These are phyloP conservation scores for Gyrodon tennesseensis DNA, from an alignment of 1,284 basidiomycete species.

Conservation along the genomic window DNA sequence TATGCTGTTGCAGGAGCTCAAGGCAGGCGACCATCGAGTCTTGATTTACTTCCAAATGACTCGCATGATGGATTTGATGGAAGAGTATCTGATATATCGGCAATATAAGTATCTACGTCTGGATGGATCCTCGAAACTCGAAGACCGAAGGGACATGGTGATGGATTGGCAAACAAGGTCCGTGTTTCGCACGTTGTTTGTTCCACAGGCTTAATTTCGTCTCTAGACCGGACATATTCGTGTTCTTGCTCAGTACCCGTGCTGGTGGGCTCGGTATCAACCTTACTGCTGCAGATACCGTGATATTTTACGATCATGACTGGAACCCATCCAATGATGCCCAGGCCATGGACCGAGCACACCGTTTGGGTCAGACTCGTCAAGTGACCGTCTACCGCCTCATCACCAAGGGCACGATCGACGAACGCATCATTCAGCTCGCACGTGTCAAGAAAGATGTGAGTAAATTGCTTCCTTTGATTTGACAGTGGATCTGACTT, in stretches of 20 bases:
- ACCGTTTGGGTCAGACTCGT: slow-evolving; percentile 97
- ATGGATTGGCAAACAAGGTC: slow-evolving; percentile 99
- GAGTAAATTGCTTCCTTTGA: slow-evolving; percentile 38
- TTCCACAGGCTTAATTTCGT: slow-evolving; percentile 14
- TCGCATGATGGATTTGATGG: slow-evolving; percentile 99
- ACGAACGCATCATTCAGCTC: slow-evolving; percentile 96
- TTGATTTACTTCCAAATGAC: slow-evolving; percentile 99
- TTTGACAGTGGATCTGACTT: slow-evolving; percentile 6
- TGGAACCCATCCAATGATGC: slow-evolving; percentile 99
- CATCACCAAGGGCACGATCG: slow-evolving; percentile 96
- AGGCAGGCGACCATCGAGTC: slow-evolving; percentile 91
- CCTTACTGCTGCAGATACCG: slow-evolving; percentile 96
- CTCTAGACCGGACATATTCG: slow-evolving; percentile 86
- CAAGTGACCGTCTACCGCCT: slow-evolving; percentile 99
- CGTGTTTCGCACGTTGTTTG: slow-evolving; percentile 36
- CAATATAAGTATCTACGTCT: slow-evolving; percentile 98
- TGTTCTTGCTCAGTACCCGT: slow-evolving; percentile 94
- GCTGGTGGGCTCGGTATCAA: slow-evolving; percentile 99
- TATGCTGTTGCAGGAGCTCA: slow-evolving; percentile 85
- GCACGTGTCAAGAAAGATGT: slow-evolving; percentile 96
- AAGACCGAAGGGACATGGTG: slow-evolving; percentile 98
- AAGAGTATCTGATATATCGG: slow-evolving; percentile 97
- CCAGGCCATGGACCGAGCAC: slow-evolving; percentile 99
- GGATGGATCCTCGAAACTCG: slow-evolving; percentile 94
- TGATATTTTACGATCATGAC: slow-evolving; percentile 98